phyloP scores from a whole-genome alignment of 1,139 yeast genomes.

The Lodderomyces parapsilosis region DNA sequence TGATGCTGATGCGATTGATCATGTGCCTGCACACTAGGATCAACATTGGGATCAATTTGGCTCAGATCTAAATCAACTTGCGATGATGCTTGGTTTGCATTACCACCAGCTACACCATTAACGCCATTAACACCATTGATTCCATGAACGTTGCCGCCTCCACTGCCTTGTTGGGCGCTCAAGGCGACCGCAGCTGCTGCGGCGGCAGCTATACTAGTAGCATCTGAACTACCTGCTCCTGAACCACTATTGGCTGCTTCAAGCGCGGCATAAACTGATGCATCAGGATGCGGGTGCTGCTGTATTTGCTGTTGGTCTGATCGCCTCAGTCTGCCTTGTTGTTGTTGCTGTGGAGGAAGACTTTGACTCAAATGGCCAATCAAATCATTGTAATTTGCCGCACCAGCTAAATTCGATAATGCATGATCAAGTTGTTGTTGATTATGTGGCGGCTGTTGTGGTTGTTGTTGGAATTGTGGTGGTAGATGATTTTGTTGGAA shows the following conservation, averaged over 20 bases:
- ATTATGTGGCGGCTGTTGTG: slow-evolving; percentile 7
- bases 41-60: slow-evolving; percentile 34
- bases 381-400: slow-evolving; percentile 14
- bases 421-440: slow-evolving; percentile 28
- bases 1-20: slow-evolving; percentile 34
- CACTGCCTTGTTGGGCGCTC: slow-evolving; percentile 13
- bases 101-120: slow-evolving; percentile 23
- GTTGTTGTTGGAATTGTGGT: slow-evolving; percentile 19
- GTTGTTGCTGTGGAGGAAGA: slow-evolving; percentile 17
- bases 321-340: slow-evolving; percentile 18
- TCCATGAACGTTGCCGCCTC: slow-evolving; percentile 34
- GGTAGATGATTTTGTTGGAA: slow-evolving; percentile 12
- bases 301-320: neutral
- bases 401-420: slow-evolving; percentile 10
- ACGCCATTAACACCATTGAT: slow-evolving; percentile 18
- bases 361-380: slow-evolving; percentile 8
- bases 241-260: slow-evolving; percentile 21
- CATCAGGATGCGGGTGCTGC: slow-evolving; percentile 4
- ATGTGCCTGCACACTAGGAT: slow-evolving; percentile 45
- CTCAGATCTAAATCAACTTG: slow-evolving; percentile 27
- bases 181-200: slow-evolving; percentile 30
- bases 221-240: slow-evolving; percentile 20
- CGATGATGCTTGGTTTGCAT: slow-evolving; percentile 35
- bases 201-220: slow-evolving; percentile 18
- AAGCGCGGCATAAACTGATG: slow-evolving; percentile 5